A percentile compares a stretch with the other conserved stretches of the same genome.
Conservation (phyloP, 192 early-diverging fungal genomes). For the Coemansia sp. region DNA sequence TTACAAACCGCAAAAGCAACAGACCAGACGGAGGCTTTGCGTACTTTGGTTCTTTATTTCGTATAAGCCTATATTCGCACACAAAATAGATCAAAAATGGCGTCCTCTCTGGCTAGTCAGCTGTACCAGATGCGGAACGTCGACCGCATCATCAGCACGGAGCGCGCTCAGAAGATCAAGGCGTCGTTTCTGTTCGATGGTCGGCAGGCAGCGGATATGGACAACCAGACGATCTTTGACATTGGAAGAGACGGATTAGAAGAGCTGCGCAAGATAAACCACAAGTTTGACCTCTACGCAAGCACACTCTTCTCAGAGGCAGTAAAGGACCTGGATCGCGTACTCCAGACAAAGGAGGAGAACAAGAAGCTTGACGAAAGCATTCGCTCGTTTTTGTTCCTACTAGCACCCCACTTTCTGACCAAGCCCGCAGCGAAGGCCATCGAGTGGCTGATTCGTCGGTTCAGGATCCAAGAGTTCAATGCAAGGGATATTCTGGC, state of each 20-base stretch:
- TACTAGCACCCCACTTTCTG: constrained; percentile 83
- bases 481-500: constrained; percentile 79
- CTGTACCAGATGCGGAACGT: constrained; percentile 65
- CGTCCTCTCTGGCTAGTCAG: constrained; percentile 67
- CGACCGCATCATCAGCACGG: constrained; percentile 61
- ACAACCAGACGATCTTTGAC: constrained; percentile 82
- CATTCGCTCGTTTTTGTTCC: constrained; percentile 73
- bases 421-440: constrained; percentile 84
- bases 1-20: no score
- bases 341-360: constrained; percentile 77
- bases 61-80: background rate
- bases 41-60: no score
- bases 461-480: constrained; percentile 83
- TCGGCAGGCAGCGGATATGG: constrained; percentile 85
- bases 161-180: constrained; percentile 60
- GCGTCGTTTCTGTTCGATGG: constrained; percentile 83
- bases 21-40: no score
- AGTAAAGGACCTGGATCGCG: constrained; percentile 80
- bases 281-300: constrained; percentile 67
- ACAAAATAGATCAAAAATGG: constrained; percentile 34
- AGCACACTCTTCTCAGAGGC: constrained; percentile 77
- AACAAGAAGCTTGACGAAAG: constrained; percentile 77
- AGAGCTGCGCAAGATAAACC: constrained; percentile 71
- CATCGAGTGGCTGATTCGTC: constrained; percentile 90
- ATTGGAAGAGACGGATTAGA: constrained; percentile 79